Conservation (phyloP, 352 stramenopile species). For the Phytophthora pini region DNA sequence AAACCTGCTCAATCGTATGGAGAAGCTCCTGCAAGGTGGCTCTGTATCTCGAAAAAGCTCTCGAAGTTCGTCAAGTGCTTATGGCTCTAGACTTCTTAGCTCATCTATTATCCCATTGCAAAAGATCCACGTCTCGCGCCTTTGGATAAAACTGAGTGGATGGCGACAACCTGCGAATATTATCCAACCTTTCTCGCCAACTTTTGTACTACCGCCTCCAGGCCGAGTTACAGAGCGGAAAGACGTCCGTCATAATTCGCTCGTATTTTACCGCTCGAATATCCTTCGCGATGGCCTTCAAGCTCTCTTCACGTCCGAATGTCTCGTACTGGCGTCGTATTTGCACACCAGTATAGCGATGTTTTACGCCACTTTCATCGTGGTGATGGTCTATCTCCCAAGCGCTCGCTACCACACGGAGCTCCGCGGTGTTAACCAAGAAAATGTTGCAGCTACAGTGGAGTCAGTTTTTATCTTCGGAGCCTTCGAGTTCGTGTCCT, state of each 20-base stretch:
- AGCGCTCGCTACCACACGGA: constrained; percentile 43
- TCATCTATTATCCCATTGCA: not conserved
- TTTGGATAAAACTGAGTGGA: too few relatives aligned
- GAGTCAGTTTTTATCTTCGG: constrained; percentile 35
- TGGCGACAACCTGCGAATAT: not conserved
- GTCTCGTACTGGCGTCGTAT: constrained; percentile 38
- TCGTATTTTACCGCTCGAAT: constrained; percentile 15
- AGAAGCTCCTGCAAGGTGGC: not conserved
- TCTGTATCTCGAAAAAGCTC: not conserved
- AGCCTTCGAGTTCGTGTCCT: constrained; percentile 28
- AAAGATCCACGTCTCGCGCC: too few relatives aligned
- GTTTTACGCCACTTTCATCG: constrained; percentile 32
- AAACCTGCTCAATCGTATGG: not conserved
- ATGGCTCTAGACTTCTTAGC: not conserved
- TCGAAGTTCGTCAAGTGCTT: not conserved
- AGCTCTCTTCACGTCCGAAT: constrained; percentile 38
- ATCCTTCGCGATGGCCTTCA: constrained; percentile 20
- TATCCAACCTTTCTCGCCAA: not conserved
- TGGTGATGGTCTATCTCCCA: constrained; percentile 28
- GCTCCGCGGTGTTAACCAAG: constrained; percentile 10
- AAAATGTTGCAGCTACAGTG: constrained; percentile 16
- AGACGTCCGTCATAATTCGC: constrained; percentile 1
- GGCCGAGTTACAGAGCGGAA: not conserved
- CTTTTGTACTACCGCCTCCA: not conserved
- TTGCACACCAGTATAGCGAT: constrained; percentile 31